These are phyloP conservation scores for Aspergillus transmontanensis DNA, from an alignment of 2,329 filamentous ascomycete genomes.

Conservation along the genomic window DNA sequence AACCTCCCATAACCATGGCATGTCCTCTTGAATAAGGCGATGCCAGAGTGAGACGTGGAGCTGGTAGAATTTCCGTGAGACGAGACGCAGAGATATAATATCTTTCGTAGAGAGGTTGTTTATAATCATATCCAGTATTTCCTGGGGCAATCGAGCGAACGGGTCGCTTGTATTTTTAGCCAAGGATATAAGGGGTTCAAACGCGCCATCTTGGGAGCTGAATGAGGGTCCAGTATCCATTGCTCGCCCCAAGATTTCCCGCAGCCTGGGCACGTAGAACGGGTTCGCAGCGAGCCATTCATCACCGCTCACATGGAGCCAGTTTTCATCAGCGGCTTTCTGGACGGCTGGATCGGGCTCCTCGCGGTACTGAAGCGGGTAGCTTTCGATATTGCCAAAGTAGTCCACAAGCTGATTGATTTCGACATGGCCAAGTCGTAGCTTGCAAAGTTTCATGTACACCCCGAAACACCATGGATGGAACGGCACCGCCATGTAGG, in stretches of 20 bases:
- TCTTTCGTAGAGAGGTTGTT: background rate
- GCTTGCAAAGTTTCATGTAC: background rate
- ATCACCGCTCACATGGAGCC: background rate
- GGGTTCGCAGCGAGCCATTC: constrained; percentile 9
- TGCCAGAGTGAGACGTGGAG: background rate
- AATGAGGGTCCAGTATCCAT: background rate
- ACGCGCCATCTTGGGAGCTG: background rate
- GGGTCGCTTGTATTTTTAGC: background rate
- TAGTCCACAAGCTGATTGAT: background rate
- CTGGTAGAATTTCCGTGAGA: background rate
- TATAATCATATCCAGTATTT: background rate
- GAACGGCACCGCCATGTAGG: background rate
- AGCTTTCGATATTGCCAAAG: background rate
- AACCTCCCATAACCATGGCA: no score
- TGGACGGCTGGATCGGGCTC: background rate
- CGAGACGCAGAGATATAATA: background rate
- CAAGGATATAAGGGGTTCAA: background rate
- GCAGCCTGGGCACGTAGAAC: constrained; percentile 3
- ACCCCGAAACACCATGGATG: constrained; percentile 6
- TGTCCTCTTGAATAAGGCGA: background rate
- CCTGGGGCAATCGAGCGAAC: background rate
- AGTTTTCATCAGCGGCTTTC: background rate
- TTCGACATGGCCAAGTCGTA: background rate
- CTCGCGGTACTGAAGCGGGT: background rate
- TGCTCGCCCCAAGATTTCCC: background rate